Percentiles rank a stretch among this genome's conserved stretches.
These are phyloP conservation scores for Neophaeococcomyces aloes DNA, from an alignment of 2,329 filamentous ascomycete genomes.

Conservation along the genomic window DNA sequence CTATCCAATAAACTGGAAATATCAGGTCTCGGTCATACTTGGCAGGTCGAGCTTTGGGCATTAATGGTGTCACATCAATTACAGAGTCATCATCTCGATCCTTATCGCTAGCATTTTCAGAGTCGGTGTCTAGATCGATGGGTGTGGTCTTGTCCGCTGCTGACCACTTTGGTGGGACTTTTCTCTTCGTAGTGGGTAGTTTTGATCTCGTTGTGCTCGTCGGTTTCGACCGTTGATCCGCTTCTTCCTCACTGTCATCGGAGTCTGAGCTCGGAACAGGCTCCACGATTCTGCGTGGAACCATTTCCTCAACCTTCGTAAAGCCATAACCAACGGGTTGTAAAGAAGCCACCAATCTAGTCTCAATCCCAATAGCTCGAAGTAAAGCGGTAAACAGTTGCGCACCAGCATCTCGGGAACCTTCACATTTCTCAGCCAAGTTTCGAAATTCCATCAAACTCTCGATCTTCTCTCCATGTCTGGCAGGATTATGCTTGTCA, in stretches of 20 bases:
- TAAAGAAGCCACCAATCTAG: constrained; percentile 70
- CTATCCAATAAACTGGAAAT: constrained; percentile 87
- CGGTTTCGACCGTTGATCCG: constrained; percentile 13
- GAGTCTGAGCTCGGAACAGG: neutral
- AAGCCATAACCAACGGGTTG: constrained; percentile 85
- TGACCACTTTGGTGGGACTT: constrained; percentile 14
- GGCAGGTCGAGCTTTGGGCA: constrained; percentile 29
- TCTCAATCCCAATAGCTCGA: constrained; percentile 68
- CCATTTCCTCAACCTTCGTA: constrained; percentile 65
- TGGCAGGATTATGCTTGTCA: constrained; percentile 49
- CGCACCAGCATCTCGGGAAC: constrained; percentile 76
- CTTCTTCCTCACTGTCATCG: constrained; percentile 11
- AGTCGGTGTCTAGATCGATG: constrained; percentile 36
- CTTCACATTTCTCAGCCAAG: constrained; percentile 58
- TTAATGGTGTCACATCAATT: constrained; percentile 43
- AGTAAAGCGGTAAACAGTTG: constrained; percentile 84
- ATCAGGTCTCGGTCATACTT: constrained; percentile 65
- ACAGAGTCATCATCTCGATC: constrained; percentile 51
- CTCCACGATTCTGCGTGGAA: constrained; percentile 11
- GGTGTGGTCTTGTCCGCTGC: constrained; percentile 23
- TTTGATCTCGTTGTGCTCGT: constrained; percentile 3
- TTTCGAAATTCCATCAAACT: constrained; percentile 57
- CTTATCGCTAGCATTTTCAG: constrained; percentile 41
- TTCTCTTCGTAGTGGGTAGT: constrained; percentile 4
- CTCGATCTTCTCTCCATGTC: constrained; percentile 68